Conservation (phyloP, 2,329 filamentous ascomycete genomes). For the Chaetomiaceae sp. region DNA sequence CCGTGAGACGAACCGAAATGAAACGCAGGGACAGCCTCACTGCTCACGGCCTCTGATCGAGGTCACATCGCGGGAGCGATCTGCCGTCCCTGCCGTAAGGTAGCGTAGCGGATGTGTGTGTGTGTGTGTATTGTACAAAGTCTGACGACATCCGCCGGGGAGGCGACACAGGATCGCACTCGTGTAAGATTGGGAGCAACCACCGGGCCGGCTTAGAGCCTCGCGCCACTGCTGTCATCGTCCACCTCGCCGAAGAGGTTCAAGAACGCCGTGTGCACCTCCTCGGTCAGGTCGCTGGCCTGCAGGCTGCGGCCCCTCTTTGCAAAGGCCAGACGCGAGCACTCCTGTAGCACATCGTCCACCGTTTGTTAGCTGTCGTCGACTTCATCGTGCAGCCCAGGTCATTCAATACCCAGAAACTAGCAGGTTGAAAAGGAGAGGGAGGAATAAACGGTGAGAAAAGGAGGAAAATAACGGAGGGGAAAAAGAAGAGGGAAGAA, state of each 20-base stretch:
- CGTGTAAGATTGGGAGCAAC: not conserved
- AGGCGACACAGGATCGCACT: not conserved
- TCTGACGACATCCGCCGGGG: not conserved
- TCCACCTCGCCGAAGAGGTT: constrained; percentile 71
- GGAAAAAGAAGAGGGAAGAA: too few species aligned
- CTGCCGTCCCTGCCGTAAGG: constrained; percentile 4
- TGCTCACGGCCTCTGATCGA: not conserved
- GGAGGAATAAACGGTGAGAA: too few species aligned
- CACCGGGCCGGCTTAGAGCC: constrained; percentile 14
- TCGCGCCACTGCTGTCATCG: constrained; percentile 22
- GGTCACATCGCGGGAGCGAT: constrained; percentile 9
- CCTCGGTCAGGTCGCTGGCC: constrained; percentile 86
- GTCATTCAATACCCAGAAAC: not conserved
- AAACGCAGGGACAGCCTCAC: too few species aligned
- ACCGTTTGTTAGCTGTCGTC: too few species aligned
- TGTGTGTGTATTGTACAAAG: too few species aligned
- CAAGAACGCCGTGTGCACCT: constrained; percentile 78
- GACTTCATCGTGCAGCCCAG: too few species aligned
- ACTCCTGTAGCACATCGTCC: constrained; percentile 48
- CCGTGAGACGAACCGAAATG: constrained; percentile 1
- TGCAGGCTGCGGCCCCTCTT: constrained; percentile 85
- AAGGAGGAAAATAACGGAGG: too few species aligned
- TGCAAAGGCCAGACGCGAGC: constrained; percentile 78
- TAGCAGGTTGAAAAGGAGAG: too few species aligned
- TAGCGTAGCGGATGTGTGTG: too few species aligned